Base-by-base conservation (phyloP, 257 asterid genomes). In the Primulina tabacum region DNA sequence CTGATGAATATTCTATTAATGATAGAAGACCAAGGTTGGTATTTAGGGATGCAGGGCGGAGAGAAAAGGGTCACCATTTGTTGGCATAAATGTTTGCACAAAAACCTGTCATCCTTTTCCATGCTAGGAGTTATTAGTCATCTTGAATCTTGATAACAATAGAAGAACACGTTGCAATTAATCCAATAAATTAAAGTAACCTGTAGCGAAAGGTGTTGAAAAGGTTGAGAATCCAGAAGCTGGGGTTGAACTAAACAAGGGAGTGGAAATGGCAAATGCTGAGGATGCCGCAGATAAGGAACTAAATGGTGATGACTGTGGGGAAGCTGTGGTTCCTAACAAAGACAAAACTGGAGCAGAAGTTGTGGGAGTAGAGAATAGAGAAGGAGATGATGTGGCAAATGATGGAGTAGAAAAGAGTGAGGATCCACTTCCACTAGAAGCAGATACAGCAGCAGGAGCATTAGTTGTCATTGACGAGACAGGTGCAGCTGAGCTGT, bases 121-220 rank as follows among this genome's bases (percentile, higher is more conserved):
- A 26, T 53, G 26, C 64, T 65, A 52, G 47, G 70, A 14, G 35
- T 59, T 52, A 8, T 32, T 17, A 32, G 34, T 67, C 52, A 62
- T 53, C 60, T 43, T 5, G 21, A 33, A 26, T 58, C 34, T 56
- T 47, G 64, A 57, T 33, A 67, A 43, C 78, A 66, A 12, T 29
- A 50, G 34, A 38, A 17, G 33, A 26, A 7, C 26, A 65, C 37
- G 12, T 26, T 40, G 34, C 56, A 30, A 64, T 16, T 17, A 65
- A 73, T 61, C 43, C 4, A n/a, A 30, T 38, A 32, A 60, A 20
- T 34, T 21, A 26, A 11, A 53, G 80, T 71, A 71, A 93, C 99
- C 96, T 68, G 99, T 66, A 60, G 85, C 93, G 73, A 87, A 90
- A 56, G 96, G 95, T 16, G 95, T 79, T 64, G 91, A 40, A 71